Percentiles rank a stretch among this genome's conserved stretches.
These are phyloP conservation scores for Cladosporium sp. DNA, from an alignment of 2,329 filamentous ascomycete species.

Conservation along the genomic window DNA sequence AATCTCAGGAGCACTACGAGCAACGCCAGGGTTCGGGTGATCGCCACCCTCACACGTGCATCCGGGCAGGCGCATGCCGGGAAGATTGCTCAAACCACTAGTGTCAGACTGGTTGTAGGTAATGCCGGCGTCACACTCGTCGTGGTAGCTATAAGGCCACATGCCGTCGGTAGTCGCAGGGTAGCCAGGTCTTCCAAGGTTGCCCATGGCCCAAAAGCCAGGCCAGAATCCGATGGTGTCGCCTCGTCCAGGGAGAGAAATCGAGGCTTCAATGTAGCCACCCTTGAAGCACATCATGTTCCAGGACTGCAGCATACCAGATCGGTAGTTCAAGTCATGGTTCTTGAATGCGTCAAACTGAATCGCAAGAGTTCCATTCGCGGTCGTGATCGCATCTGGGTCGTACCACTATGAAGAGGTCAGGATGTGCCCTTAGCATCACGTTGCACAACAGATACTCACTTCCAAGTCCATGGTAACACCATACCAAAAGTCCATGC, in stretches of 20 bases:
- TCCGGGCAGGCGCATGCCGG: slow-evolving; percentile 42
- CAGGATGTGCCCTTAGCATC: neutral
- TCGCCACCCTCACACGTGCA: slow-evolving; percentile 44
- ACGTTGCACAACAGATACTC: neutral
- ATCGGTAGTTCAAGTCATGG: slow-evolving; percentile 44
- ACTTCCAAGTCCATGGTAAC: slow-evolving; percentile 45
- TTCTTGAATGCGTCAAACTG: slow-evolving; percentile 43
- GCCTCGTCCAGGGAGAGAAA: slow-evolving; percentile 48
- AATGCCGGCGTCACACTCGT: slow-evolving; percentile 45
- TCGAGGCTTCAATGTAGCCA: slow-evolving; percentile 48
- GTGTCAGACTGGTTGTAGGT: slow-evolving; percentile 45
- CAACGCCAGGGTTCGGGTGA: slow-evolving; percentile 44
- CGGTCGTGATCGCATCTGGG: slow-evolving; percentile 49
- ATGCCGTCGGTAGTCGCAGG: slow-evolving; percentile 49
- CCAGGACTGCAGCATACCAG: slow-evolving; percentile 51
- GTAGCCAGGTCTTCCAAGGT: slow-evolving; percentile 50
- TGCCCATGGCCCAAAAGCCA: slow-evolving; percentile 52
- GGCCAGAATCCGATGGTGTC: slow-evolving; percentile 49
- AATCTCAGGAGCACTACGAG: slow-evolving; percentile 46
- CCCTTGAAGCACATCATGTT: slow-evolving; percentile 53
- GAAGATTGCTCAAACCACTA: slow-evolving; percentile 40
- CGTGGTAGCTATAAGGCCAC: slow-evolving; percentile 52
- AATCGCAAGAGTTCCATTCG: slow-evolving; percentile 43
- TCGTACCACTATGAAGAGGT: slow-evolving; percentile 38
- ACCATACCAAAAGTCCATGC: slow-evolving; percentile 52